phyloP scores from a whole-genome alignment of 2,329 filamentous ascomycete genomes.

The Ophiobolus disseminans region DNA sequence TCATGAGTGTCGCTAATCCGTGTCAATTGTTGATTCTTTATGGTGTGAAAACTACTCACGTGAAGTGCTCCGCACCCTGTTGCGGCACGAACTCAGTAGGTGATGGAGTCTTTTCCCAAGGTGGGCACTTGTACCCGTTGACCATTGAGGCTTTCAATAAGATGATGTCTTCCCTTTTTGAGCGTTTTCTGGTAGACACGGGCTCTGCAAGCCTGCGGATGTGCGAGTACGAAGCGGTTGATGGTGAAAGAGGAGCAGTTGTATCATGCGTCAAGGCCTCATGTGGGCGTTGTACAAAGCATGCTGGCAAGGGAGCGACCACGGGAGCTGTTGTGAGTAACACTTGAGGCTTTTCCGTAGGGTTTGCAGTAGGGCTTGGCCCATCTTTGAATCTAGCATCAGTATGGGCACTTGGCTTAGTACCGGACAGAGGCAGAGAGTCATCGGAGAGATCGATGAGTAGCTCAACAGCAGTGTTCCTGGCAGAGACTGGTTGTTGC shows the following conservation, averaged over 20 bases:
- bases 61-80: slow-evolving; percentile 64
- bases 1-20: slow-evolving; percentile 66
- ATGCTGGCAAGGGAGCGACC: background rate
- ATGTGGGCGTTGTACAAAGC: background rate
- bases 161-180: slow-evolving; percentile 77
- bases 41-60: slow-evolving; percentile 53
- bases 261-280: background rate
- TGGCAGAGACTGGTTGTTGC: background rate
- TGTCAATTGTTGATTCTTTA: slow-evolving; percentile 6
- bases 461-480: slow-evolving; percentile 1
- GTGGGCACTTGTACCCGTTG: slow-evolving; percentile 83
- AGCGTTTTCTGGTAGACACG: slow-evolving; percentile 64
- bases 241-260: slow-evolving; percentile 5
- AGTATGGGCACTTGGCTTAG: slow-evolving; percentile 13
- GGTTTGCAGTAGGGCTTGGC: background rate
- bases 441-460: slow-evolving; percentile 17
- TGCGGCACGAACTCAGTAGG: slow-evolving; percentile 66
- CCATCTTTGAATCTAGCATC: slow-evolving; percentile 19
- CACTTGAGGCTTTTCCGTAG: background rate
- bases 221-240: slow-evolving; percentile 25
- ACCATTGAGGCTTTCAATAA: slow-evolving; percentile 78
- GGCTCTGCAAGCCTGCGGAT: slow-evolving; percentile 55
- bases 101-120: slow-evolving; percentile 73
- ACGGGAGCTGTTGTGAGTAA: background rate
- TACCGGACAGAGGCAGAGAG: background rate